These are phyloP conservation scores for Carex pumila DNA, from an alignment of 176 grass and related monocot species.

Conservation along the genomic window DNA sequence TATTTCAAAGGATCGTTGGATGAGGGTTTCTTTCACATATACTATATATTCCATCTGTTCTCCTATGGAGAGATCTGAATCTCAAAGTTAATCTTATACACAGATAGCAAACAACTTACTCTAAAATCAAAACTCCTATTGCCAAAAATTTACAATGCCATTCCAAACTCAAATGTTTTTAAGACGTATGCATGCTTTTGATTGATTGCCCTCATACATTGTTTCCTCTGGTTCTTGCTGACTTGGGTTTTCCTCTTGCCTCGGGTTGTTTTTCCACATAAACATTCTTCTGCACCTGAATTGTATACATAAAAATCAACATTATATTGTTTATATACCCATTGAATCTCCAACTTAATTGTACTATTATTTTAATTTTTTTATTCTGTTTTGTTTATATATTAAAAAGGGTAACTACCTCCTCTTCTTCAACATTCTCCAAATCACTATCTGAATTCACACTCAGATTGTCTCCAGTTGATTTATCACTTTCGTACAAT, in stretches of 20 bases:
- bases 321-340: neutral
- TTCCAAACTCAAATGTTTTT: neutral
- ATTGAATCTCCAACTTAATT: neutral
- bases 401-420: neutral
- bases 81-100: neutral
- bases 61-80: neutral
- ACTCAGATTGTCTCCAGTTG: neutral
- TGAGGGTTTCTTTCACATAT: too few relatives aligned
- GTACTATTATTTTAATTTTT: neutral
- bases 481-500: neutral
- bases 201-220: neutral
- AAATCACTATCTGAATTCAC: constrained; percentile 18
- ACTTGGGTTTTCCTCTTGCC: neutral
- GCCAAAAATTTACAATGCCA: neutral
- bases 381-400: neutral
- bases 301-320: neutral
- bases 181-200: neutral
- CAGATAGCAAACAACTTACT: neutral
- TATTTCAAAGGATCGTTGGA: neutral
- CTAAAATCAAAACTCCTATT: neutral
- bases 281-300: neutral
- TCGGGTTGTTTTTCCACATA: neutral
- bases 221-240: neutral
- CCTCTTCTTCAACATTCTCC: neutral
- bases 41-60: neutral